Conservation (phyloP, 192 early-diverging fungal species). For the Rhizophagus sp. region DNA sequence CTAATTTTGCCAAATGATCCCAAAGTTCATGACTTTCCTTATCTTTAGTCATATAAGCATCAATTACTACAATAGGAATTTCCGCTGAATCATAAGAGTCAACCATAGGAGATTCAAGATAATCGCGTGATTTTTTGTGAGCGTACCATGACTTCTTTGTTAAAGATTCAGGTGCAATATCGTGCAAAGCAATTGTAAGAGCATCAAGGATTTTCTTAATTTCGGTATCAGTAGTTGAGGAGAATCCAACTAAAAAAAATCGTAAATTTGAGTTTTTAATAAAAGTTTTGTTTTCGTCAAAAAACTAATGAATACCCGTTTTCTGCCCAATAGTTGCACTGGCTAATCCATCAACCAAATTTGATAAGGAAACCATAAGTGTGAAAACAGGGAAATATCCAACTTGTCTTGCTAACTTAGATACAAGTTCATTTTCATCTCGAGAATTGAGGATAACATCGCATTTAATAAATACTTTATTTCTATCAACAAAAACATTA, state of each 20-base stretch:
- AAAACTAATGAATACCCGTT: constrained; percentile 48
- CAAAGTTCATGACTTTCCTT: constrained; percentile 64
- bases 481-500: constrained; percentile 26
- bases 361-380: constrained; percentile 68
- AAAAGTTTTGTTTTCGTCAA: too few species aligned
- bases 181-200: constrained; percentile 68
- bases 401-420: constrained; percentile 78
- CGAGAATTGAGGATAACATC: constrained; percentile 73
- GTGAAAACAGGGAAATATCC: constrained; percentile 93
- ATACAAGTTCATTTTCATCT: constrained; percentile 74
- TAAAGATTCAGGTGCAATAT: constrained; percentile 37
- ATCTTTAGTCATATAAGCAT: constrained; percentile 79
- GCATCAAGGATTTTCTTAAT: constrained; percentile 83
- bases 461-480: constrained; percentile 79
- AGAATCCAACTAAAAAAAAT: constrained; percentile 50
- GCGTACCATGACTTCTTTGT: constrained; percentile 3
- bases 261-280: background rate
- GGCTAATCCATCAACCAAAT: constrained; percentile 80
- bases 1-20: constrained; percentile 83
- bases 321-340: constrained; percentile 90
- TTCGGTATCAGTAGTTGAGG: constrained; percentile 81
- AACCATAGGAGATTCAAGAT: background rate
- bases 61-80: constrained; percentile 89
- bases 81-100: constrained; percentile 46
- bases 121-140: background rate